These are phyloP conservation scores for Colletotrichum aenigma DNA, from an alignment of 2,329 filamentous ascomycete genomes.

Conservation along the genomic window DNA sequence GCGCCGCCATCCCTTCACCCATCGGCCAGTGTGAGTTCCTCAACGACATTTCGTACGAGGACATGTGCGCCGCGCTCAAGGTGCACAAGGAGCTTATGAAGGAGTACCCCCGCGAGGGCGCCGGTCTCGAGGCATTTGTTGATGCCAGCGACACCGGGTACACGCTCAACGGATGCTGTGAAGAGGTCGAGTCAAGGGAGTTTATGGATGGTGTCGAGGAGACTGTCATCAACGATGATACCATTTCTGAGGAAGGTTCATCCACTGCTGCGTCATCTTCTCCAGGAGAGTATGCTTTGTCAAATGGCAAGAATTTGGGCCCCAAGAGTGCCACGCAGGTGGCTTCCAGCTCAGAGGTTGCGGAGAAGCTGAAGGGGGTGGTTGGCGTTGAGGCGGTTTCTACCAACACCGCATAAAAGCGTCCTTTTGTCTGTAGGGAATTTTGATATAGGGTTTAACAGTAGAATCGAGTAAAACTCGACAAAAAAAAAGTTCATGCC, in stretches of 20 bases:
- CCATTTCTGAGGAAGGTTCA: background rate
- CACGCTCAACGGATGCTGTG: conserved; percentile 33
- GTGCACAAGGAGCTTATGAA: conserved; percentile 69
- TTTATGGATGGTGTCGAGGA: background rate
- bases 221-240: background rate
- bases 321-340: background rate
- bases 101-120: conserved; percentile 66
- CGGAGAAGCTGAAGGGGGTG: background rate
- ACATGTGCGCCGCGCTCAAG: conserved; percentile 64
- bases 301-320: background rate
- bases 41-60: conserved; percentile 67
- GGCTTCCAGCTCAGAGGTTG: background rate
- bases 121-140: conserved; percentile 71
- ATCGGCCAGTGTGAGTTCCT: conserved; percentile 71
- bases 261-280: background rate
- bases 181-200: background rate
- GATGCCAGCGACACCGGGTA: conserved; percentile 72
- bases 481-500: background rate
- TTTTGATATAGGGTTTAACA: background rate
- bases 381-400: background rate
- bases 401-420: background rate
- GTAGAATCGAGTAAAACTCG: background rate
- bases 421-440: background rate
- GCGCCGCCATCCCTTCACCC: conserved; percentile 71
- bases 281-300: background rate